Evolutionary conservation across 2,329 filamentous ascomycete species (phyloP), one percentile per base, ranked within the genome.

Genomic region (Hansfordia pulvinata): DNA sequence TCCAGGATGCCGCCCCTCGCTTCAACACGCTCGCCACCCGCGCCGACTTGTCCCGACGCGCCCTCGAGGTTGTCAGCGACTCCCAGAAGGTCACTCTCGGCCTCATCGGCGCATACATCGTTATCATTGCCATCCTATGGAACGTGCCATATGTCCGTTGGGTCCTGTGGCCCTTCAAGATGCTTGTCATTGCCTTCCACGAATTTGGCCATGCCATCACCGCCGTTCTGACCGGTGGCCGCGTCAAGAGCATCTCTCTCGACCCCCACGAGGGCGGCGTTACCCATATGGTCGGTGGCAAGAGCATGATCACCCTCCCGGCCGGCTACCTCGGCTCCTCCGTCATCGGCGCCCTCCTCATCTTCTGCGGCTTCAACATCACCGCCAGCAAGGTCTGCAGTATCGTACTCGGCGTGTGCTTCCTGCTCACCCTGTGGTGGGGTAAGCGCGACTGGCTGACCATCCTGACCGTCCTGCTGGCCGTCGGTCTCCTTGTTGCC

Each of bases 171-270:
- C 80, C 80, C 4, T 85, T 86, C 58, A 86, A 86, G 74, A 84
- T 85, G 79, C 64, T 86, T 12, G 77, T 82, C 27, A 85, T 86
- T 36, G 80, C 80, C 19, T 86, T 85, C 50, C 80, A 86, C 53
- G 80, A 86, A 39, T 75, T 85, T 43, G 71, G 76, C 9, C 80
- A 86, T 51, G 80, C 80, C 25, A 68, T 83, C 40, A 72, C 72
- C 2, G 76, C 77, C 20, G 66, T 76, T 35, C 67, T 73, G 32
- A 86, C 80, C 0, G 80, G 80, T 29, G 80, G 80, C 4, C 62
- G 58, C 29, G 80, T 86, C 37, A 71, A 82, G 44, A 77, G 71
- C 20, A 84, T 86, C 42, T 75, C 67, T 13, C 65, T 84, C 13
- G 76, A 83, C 44, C 78, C 79, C 1, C 65, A 75, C 38, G 80